A percentile compares a stretch with the other conserved stretches of the same genome.
phyloP scores from a whole-genome alignment of 202 grass and related monocot genomes.

The Carex arenaria region DNA sequence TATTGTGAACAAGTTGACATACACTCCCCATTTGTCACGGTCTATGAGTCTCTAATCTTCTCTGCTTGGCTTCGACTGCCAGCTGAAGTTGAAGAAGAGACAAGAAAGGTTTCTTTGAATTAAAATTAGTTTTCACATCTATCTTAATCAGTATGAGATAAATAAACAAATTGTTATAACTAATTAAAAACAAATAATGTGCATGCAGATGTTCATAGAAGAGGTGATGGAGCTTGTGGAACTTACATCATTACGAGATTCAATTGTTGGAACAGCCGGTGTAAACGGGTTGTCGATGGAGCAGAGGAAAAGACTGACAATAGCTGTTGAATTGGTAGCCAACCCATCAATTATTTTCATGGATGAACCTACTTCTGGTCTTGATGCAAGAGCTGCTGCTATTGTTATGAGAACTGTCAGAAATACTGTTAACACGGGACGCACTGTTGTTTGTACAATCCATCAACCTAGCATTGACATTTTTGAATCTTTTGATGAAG shows the following conservation, averaged over 20 bases:
- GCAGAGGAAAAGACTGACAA: constrained; percentile 44
- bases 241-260: not conserved
- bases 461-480: not conserved
- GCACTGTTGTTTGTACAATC: not conserved
- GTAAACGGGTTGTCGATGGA: constrained; percentile 56
- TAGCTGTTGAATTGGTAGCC: constrained; percentile 84
- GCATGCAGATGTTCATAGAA: constrained; percentile 27
- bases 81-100: constrained; percentile 16
- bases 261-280: constrained; percentile 40
- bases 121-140: too few relatives aligned
- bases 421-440: not conserved
- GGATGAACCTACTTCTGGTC: not conserved
- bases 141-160: not conserved
- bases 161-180: too few relatives aligned
- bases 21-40: constrained; percentile 24
- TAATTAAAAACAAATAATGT: too few relatives aligned
- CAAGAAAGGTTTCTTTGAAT: constrained; percentile 14
- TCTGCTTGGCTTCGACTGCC: constrained; percentile 32
- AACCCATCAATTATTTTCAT: constrained; percentile 74
- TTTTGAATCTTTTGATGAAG: not conserved
- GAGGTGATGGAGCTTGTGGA: constrained; percentile 11
- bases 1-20: constrained; percentile 36
- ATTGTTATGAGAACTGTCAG: constrained; percentile 77
- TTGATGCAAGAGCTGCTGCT: constrained; percentile 82
- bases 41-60: constrained; percentile 29